Percentiles rank a stretch among this genome's conserved stretches.
Evolutionary conservation across 2,329 filamentous ascomycete species (phyloP).

Genomic region (Cladosporium halotolerans): DNA sequence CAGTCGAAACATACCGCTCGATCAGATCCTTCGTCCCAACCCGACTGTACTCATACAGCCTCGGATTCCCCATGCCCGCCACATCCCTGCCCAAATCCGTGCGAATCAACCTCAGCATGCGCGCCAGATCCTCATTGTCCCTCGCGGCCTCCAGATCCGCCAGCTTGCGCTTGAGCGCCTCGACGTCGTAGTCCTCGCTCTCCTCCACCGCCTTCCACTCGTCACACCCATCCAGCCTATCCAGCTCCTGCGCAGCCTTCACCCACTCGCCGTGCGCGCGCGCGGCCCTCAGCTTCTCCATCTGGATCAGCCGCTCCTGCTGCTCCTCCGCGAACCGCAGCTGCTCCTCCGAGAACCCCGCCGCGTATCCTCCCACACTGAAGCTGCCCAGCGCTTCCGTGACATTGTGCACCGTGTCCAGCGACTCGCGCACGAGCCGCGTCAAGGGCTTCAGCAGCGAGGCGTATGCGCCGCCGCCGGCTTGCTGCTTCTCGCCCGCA

Average conservation of each 20-base stretch:
- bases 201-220: slow-evolving; percentile 67
- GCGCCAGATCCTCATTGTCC: slow-evolving; percentile 61
- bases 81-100: slow-evolving; percentile 74
- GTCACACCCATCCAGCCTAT: slow-evolving; percentile 72
- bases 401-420: slow-evolving; percentile 14
- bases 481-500: slow-evolving; percentile 12
- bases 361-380: slow-evolving; percentile 1
- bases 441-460: slow-evolving; percentile 14
- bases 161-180: slow-evolving; percentile 63
- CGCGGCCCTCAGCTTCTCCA: slow-evolving; percentile 7
- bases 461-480: slow-evolving; percentile 13
- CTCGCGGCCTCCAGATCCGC: slow-evolving; percentile 69
- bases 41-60: slow-evolving; percentile 77
- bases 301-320: slow-evolving; percentile 7
- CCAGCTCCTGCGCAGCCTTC: slow-evolving; percentile 67
- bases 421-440: slow-evolving; percentile 13
- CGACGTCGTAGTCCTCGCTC: slow-evolving; percentile 65
- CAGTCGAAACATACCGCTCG: slow-evolving; percentile 78
- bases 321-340: slow-evolving; percentile 7
- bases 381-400: slow-evolving; percentile 2
- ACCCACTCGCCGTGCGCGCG: slow-evolving; percentile 57
- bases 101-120: slow-evolving; percentile 74
- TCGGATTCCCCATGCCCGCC: slow-evolving; percentile 77
- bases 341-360: slow-evolving; percentile 11
- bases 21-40: slow-evolving; percentile 82